phyloP scores from a whole-genome alignment of 768 basidiomycete species.

The Lyophyllum decastes region DNA sequence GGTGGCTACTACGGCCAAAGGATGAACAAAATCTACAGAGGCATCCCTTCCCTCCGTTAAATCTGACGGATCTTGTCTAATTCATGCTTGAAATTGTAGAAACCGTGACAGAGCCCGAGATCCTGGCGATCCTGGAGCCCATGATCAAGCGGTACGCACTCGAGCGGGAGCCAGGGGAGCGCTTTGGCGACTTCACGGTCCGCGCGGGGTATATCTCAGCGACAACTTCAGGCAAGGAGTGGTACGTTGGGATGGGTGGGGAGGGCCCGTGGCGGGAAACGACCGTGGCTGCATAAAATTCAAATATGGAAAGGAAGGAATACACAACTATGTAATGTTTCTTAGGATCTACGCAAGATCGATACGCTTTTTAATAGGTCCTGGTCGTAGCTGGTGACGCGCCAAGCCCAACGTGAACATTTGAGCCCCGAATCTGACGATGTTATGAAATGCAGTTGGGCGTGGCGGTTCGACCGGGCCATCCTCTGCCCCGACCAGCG shows the following conservation, averaged over 20 bases:
- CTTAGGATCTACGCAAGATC: neutral
- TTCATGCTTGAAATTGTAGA: conserved; percentile 40
- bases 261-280: conserved; percentile 58
- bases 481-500: no score
- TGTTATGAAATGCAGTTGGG: no score
- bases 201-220: conserved; percentile 88
- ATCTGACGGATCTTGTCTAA: neutral
- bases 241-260: conserved; percentile 86
- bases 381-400: no score
- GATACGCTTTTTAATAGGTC: neutral
- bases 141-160: conserved; percentile 96
- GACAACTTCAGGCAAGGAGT: conserved; percentile 79
- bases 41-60: conserved; percentile 30
- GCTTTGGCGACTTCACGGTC: conserved; percentile 95
- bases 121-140: conserved; percentile 82
- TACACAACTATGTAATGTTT: neutral
- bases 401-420: no score
- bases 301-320: neutral
- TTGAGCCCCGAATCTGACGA: no score
- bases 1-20: conserved; percentile 95
- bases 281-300: conserved; percentile 9
- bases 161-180: conserved; percentile 85
- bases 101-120: conserved; percentile 88
- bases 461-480: no score
- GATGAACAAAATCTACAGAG: conserved; percentile 94